phyloP scores from a whole-genome alignment of 1,284 basidiomycete species.

The Hemileia vastatrix region DNA sequence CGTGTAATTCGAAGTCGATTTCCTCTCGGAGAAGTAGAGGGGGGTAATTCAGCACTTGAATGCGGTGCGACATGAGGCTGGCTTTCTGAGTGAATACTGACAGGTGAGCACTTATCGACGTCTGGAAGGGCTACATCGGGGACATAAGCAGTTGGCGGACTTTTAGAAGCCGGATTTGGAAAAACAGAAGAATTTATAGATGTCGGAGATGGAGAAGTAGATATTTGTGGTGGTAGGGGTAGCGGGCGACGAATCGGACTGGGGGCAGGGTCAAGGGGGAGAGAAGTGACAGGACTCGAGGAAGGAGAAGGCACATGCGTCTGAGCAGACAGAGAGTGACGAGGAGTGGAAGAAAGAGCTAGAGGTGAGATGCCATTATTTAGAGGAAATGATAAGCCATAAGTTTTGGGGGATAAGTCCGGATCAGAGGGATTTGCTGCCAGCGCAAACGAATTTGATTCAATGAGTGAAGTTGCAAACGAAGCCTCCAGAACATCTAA shows the following conservation, averaged over 20 bases:
- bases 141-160: background rate
- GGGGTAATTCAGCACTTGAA: slow-evolving; percentile 9
- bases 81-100: slow-evolving; percentile 6
- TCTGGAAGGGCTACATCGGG: slow-evolving; percentile 13
- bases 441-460: no score
- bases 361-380: background rate
- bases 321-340: slow-evolving; percentile 11
- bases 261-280: background rate
- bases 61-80: background rate
- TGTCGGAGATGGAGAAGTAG: background rate
- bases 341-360: slow-evolving; percentile 22
- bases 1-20: slow-evolving; percentile 11
- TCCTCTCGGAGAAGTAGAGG: slow-evolving; percentile 1
- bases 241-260: slow-evolving; percentile 8
- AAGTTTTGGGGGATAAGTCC: no score
- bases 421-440: no score
- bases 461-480: no score
- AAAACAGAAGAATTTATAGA: no score
- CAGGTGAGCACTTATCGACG: slow-evolving; percentile 4
- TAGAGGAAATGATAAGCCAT: no score
- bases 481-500: no score
- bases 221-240: slow-evolving; percentile 5
- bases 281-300: no score
- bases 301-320: slow-evolving; percentile 6
- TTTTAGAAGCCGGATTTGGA: no score